These are phyloP conservation scores for Trametes punicea DNA, from an alignment of 768 basidiomycete species.

Conservation along the genomic window DNA sequence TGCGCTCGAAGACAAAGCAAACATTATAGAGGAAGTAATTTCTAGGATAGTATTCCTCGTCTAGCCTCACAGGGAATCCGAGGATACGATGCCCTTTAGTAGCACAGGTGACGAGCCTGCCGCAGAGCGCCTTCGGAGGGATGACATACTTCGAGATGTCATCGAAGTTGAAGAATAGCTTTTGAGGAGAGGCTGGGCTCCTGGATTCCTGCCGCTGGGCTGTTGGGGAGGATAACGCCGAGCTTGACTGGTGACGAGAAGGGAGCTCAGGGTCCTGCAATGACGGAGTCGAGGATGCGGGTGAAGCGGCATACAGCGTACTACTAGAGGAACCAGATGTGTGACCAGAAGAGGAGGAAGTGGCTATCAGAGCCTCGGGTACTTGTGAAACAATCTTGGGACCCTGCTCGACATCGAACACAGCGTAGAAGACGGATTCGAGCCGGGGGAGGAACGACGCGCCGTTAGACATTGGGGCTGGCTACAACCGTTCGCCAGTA, in stretches of 20 bases:
- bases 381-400: conserved; percentile 92
- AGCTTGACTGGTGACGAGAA: conserved; percentile 50
- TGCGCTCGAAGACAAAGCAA: conserved; percentile 93
- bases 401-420: conserved; percentile 83
- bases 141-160: conserved; percentile 95
- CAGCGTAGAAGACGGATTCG: conserved; percentile 90
- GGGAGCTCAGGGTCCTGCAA: conserved; percentile 31
- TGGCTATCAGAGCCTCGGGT: conserved; percentile 82
- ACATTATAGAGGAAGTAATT: conserved; percentile 93
- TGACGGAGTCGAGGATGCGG: conserved; percentile 30
- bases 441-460: conserved; percentile 78
- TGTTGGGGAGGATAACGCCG: conserved; percentile 46
- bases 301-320: conserved; percentile 33
- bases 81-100: conserved; percentile 82
- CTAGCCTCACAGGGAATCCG: conserved; percentile 84
- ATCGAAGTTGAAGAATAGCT: conserved; percentile 78
- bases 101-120: conserved; percentile 83
- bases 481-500: too few species aligned
- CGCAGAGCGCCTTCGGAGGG: conserved; percentile 80
- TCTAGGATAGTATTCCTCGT: conserved; percentile 63
- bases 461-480: conserved; percentile 38
- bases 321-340: conserved; percentile 14
- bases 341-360: conserved; percentile 20
- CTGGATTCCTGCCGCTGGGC: conserved; percentile 43
- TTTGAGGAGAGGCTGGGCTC: conserved; percentile 30